These are phyloP conservation scores for Fusarium luffae DNA, from an alignment of 2,329 filamentous ascomycete species.

Conservation along the genomic window DNA sequence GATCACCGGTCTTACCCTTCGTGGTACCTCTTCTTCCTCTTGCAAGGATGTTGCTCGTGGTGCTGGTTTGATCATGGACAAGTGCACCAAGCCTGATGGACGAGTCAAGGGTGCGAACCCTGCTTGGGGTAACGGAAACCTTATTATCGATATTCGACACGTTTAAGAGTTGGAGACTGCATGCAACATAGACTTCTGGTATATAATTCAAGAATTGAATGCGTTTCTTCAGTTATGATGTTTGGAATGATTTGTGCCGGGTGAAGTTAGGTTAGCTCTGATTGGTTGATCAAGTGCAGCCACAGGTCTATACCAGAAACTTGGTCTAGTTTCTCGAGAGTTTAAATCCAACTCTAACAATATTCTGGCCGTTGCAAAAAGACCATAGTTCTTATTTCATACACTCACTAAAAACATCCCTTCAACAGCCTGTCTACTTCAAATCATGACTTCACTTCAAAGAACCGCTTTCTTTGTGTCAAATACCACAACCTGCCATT, in stretches of 20 bases:
- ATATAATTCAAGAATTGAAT: background rate
- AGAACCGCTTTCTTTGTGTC: no score
- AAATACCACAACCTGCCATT: background rate
- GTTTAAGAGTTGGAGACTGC: background rate
- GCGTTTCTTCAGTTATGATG: fast-evolving
- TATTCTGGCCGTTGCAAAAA: no score
- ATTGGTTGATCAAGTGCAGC: background rate
- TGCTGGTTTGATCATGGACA: constrained; percentile 20
- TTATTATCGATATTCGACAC: constrained; percentile 17
- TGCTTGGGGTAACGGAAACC: constrained; percentile 24
- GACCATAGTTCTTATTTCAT: no score
- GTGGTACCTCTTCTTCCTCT: constrained; percentile 4
- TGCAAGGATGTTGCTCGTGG: constrained; percentile 24
- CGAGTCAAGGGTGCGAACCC: constrained; percentile 7
- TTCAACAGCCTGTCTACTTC: no score
- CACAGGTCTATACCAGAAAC: background rate
- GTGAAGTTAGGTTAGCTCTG: background rate
- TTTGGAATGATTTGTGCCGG: fast-evolving
- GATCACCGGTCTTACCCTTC: constrained; percentile 5
- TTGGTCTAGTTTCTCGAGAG: no score
- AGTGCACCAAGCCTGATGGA: background rate
- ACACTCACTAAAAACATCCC: no score
- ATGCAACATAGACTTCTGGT: background rate
- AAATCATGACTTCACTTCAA: no score
- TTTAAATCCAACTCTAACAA: no score